Percentiles rank a stretch among this genome's conserved stretches.
Conservation (phyloP, 164 flowering plant genomes). For the Hamamelis virginiana region DNA sequence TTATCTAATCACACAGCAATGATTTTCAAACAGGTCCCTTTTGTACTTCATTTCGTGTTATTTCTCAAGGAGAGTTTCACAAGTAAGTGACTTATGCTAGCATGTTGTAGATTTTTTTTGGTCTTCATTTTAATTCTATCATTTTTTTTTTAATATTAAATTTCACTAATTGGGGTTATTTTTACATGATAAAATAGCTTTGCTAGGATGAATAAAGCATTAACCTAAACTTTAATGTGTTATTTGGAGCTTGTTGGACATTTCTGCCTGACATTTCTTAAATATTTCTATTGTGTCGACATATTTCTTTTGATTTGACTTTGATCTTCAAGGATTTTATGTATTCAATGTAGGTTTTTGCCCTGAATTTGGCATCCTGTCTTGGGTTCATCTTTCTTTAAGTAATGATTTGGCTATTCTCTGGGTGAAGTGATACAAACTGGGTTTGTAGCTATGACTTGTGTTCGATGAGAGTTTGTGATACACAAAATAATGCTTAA, state of each 20-base stretch:
- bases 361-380: too few species aligned
- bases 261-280: not conserved
- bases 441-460: too few species aligned
- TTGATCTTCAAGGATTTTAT: not conserved
- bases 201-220: not conserved
- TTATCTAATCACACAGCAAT: conserved; percentile 15
- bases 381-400: too few species aligned
- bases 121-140: not conserved
- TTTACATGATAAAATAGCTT: not conserved
- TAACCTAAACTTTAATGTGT: not conserved
- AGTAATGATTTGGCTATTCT: too few species aligned
- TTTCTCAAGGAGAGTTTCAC: conserved; percentile 72
- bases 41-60: conserved; percentile 84
- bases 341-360: not conserved
- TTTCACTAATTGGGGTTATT: not conserved
- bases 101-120: not conserved
- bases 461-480: too few species aligned
- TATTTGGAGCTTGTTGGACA: not conserved
- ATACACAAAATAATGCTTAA: too few species aligned
- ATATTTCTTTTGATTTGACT: not conserved
- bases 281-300: not conserved
- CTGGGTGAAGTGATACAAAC: too few species aligned
- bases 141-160: not conserved
- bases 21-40: conserved; percentile 54
- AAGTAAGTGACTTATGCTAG: conserved; percentile 47